Evolutionary conservation across 179 eudicot species (phyloP).

Genomic region (Actinidia polygama): DNA sequence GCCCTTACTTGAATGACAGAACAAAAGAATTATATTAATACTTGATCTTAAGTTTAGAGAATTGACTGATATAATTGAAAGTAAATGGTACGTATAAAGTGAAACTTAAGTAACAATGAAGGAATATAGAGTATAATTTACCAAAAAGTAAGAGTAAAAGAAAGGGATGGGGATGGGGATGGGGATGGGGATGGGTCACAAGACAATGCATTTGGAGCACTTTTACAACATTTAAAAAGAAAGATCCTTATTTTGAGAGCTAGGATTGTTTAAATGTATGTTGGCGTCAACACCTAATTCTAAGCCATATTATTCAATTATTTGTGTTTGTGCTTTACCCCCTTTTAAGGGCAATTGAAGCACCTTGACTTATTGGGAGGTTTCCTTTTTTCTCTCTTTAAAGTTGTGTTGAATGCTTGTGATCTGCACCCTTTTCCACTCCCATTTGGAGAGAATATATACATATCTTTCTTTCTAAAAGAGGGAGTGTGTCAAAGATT

Average conservation of each 20-base stretch:
- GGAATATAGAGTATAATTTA: neutral
- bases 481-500: constrained; percentile 17
- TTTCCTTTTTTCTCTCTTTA: neutral
- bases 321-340: constrained; percentile 29
- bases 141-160: constrained; percentile 1
- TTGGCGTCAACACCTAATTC: neutral
- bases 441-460: neutral
- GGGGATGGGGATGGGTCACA: constrained; percentile 25
- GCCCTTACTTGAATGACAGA: too few species aligned
- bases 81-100: too few species aligned
- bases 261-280: neutral
- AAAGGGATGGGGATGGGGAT: constrained; percentile 25
- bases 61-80: too few species aligned
- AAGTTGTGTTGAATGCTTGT: constrained; percentile 1
- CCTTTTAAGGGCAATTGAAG: constrained; percentile 27
- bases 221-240: neutral
- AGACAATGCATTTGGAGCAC: constrained; percentile 20
- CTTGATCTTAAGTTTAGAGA: too few species aligned
- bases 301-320: neutral
- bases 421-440: neutral
- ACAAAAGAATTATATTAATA: too few species aligned
- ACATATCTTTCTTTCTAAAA: neutral
- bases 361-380: constrained; percentile 25
- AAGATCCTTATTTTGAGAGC: neutral
- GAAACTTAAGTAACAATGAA: too few species aligned